Base-by-base conservation (phyloP, 2,329 filamentous ascomycete species). In the Cladosporium sp. region DNA sequence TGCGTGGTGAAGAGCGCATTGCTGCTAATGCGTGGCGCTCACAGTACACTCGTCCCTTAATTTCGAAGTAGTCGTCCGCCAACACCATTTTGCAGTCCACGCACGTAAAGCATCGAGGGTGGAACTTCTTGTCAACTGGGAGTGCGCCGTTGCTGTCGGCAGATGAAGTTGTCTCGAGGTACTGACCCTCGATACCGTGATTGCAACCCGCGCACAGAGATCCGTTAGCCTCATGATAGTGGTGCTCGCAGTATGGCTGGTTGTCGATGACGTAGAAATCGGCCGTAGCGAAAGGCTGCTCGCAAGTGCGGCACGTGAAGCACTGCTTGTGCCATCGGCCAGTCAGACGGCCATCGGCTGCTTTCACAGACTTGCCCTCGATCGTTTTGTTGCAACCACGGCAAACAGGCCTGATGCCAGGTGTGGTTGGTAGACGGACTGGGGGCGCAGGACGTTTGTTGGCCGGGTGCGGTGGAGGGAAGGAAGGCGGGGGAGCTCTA, bases 321-420 rank as follows among this genome's bases (percentile, higher is more conserved):
- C 94, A 99, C 4, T 90, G 86, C 78, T 96, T 96, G 83, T 99
- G 95, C 78, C 97, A 99, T 69, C 93, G 90, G 11, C 95, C 95
- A 0, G 92, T 96, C 28, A 99, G 83, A 28, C 93, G 89, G 18
- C 95, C 95, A 73, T 97, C 95, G 0, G 93, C 93, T 15, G 93
- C 96, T 38, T 94, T 96, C 66, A 99, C 89, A 1, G 93, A 97
- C 80, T 97, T 98, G 24, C 93, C 94, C 54, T 88, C 86, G 72
- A 99, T 98, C 7, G 85, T 81, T 55, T 90, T 82, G 3, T 86
- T 84, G 78, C 95, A 99, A 1, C 92, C 91, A 74, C 92, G 92
- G 81, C 95, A 99, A 68, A 87, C 87, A 2, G 92, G 92, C 65
- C 92, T 90, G 47, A 55, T 68, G 60, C 62, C 60, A 18, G 67